Percentiles rank a stretch among this genome's conserved stretches.
Evolutionary conservation across 352 stramenopile species (phyloP).

Genomic region (Globisporangium polare): DNA sequence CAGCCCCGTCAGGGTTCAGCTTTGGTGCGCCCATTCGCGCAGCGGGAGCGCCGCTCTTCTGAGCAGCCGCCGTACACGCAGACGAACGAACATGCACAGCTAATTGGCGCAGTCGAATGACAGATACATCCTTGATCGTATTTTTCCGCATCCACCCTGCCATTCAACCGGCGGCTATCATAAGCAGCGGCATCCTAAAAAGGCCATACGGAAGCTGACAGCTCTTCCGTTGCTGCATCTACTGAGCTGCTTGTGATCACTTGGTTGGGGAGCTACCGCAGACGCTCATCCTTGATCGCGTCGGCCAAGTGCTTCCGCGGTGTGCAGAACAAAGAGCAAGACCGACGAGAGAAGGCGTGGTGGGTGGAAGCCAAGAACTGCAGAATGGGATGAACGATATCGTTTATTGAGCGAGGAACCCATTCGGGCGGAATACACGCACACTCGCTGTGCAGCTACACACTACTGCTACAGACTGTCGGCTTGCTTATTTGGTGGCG

Average conservation of each 20-base stretch:
- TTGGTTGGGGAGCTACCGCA: too few species aligned
- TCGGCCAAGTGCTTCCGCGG: not conserved
- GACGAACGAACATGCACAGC: not conserved
- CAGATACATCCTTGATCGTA: not conserved
- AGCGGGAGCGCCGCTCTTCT: constrained; percentile 1
- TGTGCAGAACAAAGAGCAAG: not conserved
- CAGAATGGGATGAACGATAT: not conserved
- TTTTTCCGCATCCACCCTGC: not conserved
- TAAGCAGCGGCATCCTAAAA: too few species aligned
- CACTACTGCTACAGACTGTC: not conserved
- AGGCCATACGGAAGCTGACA: too few species aligned
- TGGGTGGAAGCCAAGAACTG: not conserved
- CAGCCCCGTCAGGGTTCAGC: constrained; percentile 4
- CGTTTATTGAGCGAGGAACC: not conserved
- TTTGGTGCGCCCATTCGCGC: constrained; percentile 11
- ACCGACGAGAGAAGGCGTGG: not conserved
- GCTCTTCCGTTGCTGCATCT: too few species aligned
- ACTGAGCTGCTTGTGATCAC: too few species aligned
- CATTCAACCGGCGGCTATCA: too few species aligned
- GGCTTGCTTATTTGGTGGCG: constrained; percentile 11
- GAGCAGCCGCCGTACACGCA: not conserved
- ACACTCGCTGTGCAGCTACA: not conserved
- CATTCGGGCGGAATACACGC: too few species aligned
- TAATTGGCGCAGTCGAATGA: too few species aligned
- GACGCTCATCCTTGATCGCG: too few species aligned